Evolutionary conservation across 1,139 yeast genomes (phyloP).

Genomic region (Lodderomyces orthopsilosis): DNA sequence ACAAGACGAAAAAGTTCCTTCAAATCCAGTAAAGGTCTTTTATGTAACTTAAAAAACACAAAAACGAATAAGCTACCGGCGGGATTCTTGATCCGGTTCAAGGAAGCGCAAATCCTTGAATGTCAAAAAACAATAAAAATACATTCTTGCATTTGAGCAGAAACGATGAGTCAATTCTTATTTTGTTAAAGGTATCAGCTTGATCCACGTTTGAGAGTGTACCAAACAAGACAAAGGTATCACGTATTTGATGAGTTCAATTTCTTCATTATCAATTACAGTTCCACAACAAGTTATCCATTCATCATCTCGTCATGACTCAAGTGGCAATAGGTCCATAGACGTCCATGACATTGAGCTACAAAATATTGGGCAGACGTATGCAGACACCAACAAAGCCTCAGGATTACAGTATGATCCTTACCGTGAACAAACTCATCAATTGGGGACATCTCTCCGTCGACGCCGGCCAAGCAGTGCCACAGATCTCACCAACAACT

Average conservation of each 20-base stretch:
- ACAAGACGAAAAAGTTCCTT: no score
- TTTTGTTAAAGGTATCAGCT: no score
- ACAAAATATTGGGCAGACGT: neutral
- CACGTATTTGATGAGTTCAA: neutral
- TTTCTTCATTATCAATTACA: constrained; percentile 1
- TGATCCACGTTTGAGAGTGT: no score
- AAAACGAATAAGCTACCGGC: neutral
- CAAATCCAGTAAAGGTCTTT: no score
- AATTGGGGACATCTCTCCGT: neutral
- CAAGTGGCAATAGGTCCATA: neutral
- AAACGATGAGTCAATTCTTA: no score
- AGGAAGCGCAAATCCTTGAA: neutral
- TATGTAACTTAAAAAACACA: neutral
- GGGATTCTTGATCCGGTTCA: neutral
- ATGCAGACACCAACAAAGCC: neutral
- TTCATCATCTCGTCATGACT: constrained; percentile 1
- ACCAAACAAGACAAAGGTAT: no score
- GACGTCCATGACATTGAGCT: neutral
- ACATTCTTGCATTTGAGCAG: no score
- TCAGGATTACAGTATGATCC: neutral
- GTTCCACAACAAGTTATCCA: constrained; percentile 4
- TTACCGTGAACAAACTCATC: neutral
- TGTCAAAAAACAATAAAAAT: neutral
- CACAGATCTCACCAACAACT: neutral
- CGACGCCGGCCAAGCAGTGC: constrained; percentile 2